Evolutionary conservation across 2,329 filamentous ascomycete species (phyloP), one percentile per base, ranked within the genome.

Genomic region (Penicillium verrucosum): DNA sequence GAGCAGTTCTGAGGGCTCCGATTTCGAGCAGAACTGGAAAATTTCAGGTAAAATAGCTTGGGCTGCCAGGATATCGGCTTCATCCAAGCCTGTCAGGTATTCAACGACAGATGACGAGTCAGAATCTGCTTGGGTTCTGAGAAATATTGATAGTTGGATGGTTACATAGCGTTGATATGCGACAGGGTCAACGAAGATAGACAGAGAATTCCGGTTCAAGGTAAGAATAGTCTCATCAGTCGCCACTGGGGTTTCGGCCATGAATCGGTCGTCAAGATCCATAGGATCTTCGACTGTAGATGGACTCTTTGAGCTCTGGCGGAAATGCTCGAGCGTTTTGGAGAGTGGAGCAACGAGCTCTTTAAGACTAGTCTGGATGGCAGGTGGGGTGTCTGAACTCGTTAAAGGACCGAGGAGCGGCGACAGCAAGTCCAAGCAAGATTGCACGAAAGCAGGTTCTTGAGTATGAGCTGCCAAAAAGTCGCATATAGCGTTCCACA

Each of bases 201-300:
- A 64, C 14, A 66, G 23, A 30, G 70, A 69, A 41, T 68, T 63
- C 58, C 77, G 68, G 32, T 74, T 72, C 23, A 65, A 59, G 34
- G 64, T 62, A 41, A 71, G 54, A 21, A 73, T 68, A 5, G 48
- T 51, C 34, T 68, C 59, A 9, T 66, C 56, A 21, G 62, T 58
- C 16, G 59, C 61, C 30, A 59, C 23, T 14, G 64, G 63, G 46
- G 69, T 68, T 30, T 66, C 61, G 16, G 61, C 59, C 36, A 68
- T 63, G 34, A 77, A 68, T 21, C 69, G 67, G 57, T 72, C 72
- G 50, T 80, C 76, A 36, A 79, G 56, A 44, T 80, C 78, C 76
- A 80, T 78, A 4, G 61, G 55, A 56, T 78, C 74, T 36, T 64
- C 62, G 10, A 16, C 30, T 10, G 60, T 54, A 4, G 45, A 23